Evolutionary conservation across 768 basidiomycete genomes (phyloP), one percentile per base, ranked within the genome.

Genomic region (Suillus lakei): DNA sequence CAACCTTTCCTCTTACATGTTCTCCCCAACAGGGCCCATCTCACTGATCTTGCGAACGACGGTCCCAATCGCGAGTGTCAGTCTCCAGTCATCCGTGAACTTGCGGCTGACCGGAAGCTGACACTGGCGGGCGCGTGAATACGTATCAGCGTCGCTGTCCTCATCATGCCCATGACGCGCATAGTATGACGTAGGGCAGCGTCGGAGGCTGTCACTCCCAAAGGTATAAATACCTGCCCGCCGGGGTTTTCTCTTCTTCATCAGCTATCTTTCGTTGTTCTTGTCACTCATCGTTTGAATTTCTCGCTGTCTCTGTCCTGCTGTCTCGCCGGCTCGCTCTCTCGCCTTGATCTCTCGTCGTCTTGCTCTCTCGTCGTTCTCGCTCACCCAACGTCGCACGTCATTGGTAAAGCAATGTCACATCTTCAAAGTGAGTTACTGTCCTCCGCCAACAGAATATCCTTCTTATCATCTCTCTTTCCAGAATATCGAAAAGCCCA

Each of bases 181-280:
- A n/a, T n/a, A n/a, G n/a, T 8, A 50, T 50, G 48, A 50, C 48
- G 48, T 50, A 50, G 50, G 50, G 8, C 15, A 50, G 1, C 23
- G 23, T n/a, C n/a, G 46, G 46, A 48, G 26, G 50, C 50, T 51
- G 16, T 28, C 50, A 28, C 26, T 28, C 50, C 16, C 26, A 18
- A 51, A 28, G 8, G 26, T 51, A 51, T 51, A 55, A 55, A 36
- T 56, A 26, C 8, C 36, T 38, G 55, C 55, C 23, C n/a, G 23
- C 34, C 36, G 8, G 4, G 23, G 15, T 8, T 26, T 38, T 10
- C 23, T 39, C 36, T 58, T 36, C 56, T 26, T 58, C 23, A 38
- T 58, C 55, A 56, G 13, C 55, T 32, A 21, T 54, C 18, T 51
- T 28, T 51, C 50, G 50, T 51, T 54, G 53, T 32, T 30, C n/a